phyloP scores from a whole-genome alignment of 192 early-diverging fungal species.

The Funneliformis mosseae region DNA sequence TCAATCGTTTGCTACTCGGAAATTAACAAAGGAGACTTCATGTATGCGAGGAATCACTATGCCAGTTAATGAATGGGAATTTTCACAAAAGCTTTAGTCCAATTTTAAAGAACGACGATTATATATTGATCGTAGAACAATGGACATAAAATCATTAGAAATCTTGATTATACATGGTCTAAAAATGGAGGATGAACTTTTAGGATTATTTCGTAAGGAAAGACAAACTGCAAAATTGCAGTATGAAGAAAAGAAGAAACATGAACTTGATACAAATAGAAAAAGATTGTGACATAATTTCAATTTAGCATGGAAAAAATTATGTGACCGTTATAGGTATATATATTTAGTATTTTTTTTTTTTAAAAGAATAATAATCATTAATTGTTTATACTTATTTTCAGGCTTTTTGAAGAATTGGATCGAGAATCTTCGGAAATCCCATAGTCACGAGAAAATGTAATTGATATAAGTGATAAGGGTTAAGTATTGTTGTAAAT shows the following conservation, averaged over 20 bases:
- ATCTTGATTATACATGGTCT: background rate
- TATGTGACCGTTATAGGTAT: background rate
- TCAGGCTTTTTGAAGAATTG: too few species aligned
- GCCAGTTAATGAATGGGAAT: too few species aligned
- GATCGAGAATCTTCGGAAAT: too few species aligned
- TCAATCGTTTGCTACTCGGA: constrained; percentile 4
- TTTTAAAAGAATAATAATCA: too few species aligned
- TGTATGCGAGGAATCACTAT: too few species aligned
- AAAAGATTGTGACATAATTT: background rate
- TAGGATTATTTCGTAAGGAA: background rate
- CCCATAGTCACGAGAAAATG: too few species aligned
- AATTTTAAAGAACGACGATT: background rate
- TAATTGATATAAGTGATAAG: too few species aligned
- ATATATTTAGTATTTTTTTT: too few species aligned
- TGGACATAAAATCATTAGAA: background rate
- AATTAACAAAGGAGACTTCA: background rate
- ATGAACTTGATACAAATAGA: background rate
- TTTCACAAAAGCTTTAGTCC: too few species aligned
- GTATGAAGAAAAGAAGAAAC: background rate
- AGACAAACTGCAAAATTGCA: background rate
- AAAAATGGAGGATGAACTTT: background rate
- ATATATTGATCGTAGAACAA: background rate
- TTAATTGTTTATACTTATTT: too few species aligned
- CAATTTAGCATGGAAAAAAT: background rate
- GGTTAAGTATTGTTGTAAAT: too few species aligned